Percentiles rank a stretch among this genome's conserved stretches.
Conservation (phyloP, 768 basidiomycete genomes). For the Leccinum disarticulatum region DNA sequence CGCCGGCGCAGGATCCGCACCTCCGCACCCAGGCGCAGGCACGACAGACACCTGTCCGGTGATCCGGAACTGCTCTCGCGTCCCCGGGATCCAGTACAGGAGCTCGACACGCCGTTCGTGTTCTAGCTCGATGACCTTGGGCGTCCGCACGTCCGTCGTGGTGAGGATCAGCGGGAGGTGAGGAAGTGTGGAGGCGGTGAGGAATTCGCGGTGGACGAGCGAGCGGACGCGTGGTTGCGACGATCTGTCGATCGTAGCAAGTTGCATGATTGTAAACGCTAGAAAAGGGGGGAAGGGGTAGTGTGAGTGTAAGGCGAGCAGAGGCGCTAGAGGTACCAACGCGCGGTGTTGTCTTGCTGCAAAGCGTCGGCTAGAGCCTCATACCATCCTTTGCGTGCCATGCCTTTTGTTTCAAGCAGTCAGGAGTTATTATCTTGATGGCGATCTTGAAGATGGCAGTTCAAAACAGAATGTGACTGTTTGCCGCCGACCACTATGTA, state of each 20-base stretch:
- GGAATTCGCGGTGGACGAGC: conserved; percentile 58
- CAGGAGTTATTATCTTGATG: too few species aligned
- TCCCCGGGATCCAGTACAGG: conserved; percentile 71
- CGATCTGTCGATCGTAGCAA: conserved; percentile 34
- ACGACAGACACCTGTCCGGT: conserved; percentile 56
- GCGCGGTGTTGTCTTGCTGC: conserved; percentile 36
- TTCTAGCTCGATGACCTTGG: conserved; percentile 62
- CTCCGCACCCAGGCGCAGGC: conserved; percentile 27
- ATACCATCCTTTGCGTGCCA: conserved; percentile 44
- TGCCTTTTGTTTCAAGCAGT: not conserved
- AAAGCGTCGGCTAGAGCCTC: conserved; percentile 43
- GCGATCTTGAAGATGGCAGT: not conserved
- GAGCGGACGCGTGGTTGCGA: conserved; percentile 61
- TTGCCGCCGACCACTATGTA: too few species aligned
- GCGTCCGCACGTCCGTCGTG: conserved; percentile 71
- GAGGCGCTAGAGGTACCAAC: conserved; percentile 15
- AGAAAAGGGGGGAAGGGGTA: not conserved
- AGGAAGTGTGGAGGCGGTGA: conserved; percentile 37
- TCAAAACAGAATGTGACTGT: not conserved
- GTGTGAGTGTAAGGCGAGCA: not conserved
- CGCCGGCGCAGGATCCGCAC: not conserved
- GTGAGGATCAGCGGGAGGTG: conserved; percentile 60
- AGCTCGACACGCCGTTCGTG: conserved; percentile 49
- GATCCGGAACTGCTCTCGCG: conserved; percentile 74
- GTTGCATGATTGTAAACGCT: conserved; percentile 50